These are phyloP conservation scores for Mycosarcoma mackinlayi DNA, from an alignment of 1,284 basidiomycete genomes.

Conservation along the genomic window DNA sequence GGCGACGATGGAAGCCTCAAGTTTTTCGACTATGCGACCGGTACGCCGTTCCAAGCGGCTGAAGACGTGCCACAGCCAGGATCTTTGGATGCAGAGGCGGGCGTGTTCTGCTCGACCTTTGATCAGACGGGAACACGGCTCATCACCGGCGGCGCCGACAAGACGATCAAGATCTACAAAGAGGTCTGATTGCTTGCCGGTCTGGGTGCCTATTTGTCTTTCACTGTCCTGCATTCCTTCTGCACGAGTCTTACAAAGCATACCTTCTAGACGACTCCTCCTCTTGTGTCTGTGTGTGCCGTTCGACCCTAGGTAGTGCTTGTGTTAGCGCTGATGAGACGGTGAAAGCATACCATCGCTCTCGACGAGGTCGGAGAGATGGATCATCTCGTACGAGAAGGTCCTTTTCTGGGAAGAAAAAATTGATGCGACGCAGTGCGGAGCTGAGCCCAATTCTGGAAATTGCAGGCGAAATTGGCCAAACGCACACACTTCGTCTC, in stretches of 20 bases:
- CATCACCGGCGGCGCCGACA: conserved; percentile 94
- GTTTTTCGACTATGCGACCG: conserved; percentile 83
- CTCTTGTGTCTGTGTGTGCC: too few species aligned
- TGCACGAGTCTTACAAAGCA: background rate
- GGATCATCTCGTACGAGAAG: conserved; percentile 12
- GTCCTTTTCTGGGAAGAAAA: background rate
- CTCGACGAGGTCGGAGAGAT: background rate
- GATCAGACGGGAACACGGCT: conserved; percentile 93
- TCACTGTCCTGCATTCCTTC: too few species aligned
- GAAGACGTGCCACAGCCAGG: conserved; percentile 96
- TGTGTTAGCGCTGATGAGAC: too few species aligned
- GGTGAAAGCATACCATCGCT: background rate
- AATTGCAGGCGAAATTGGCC: too few species aligned
- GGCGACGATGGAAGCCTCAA: conserved; percentile 61
- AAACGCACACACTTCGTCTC: background rate
- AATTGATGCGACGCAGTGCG: too few species aligned
- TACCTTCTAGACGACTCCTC: background rate
- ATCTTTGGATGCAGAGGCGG: conserved; percentile 93
- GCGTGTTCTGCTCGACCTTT: conserved; percentile 90
- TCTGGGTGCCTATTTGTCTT: background rate
- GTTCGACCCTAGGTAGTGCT: too few species aligned
- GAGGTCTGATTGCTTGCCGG: too few species aligned
- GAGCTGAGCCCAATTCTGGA: too few species aligned
- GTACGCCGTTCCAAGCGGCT: conserved; percentile 91
- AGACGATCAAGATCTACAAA: conserved; percentile 72